Evolutionary conservation across 1,284 basidiomycete genomes (phyloP).

Genomic region (Singerocomus inundabilis): DNA sequence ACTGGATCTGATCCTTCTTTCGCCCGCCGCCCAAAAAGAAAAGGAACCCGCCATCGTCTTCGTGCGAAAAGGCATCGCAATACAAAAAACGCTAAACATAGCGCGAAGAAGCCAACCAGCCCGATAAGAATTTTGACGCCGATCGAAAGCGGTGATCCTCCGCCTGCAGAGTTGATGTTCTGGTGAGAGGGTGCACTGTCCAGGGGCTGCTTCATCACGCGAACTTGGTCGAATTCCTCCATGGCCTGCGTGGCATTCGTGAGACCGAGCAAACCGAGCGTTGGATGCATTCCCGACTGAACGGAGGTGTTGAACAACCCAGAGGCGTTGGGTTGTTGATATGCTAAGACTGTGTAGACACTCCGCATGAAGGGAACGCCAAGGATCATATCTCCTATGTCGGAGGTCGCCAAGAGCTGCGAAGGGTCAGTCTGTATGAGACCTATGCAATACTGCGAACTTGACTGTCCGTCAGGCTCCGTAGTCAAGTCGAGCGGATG

Average conservation of each 20-base stretch:
- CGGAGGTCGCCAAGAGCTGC: conserved; percentile 35
- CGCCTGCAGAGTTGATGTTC: neutral
- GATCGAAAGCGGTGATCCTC: conserved; percentile 44
- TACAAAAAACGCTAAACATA: conserved; percentile 53
- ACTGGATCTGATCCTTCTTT: conserved; percentile 12
- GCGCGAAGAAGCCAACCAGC: conserved; percentile 52
- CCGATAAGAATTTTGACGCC: conserved; percentile 62
- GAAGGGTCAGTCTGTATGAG: conserved; percentile 57
- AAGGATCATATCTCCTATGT: conserved; percentile 62
- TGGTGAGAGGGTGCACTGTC: conserved; percentile 16
- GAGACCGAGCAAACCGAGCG: conserved; percentile 56
- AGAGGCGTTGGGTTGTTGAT: conserved; percentile 43
- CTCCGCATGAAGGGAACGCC: conserved; percentile 75
- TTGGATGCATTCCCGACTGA: conserved; percentile 38
- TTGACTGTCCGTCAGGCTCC: conserved; percentile 37
- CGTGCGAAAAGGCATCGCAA: conserved; percentile 49
- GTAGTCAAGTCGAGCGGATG: conserved; percentile 71
- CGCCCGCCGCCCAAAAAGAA: conserved; percentile 1
- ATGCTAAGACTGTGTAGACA: conserved; percentile 71
- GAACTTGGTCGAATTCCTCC: conserved; percentile 63
- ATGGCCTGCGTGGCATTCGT: conserved; percentile 59
- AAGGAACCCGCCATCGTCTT: conserved; percentile 30
- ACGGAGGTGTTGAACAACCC: conserved; percentile 43
- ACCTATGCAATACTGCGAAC: conserved; percentile 54
- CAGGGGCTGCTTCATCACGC: conserved; percentile 61